These are phyloP conservation scores for Scheffersomyces spartinae DNA, from an alignment of 805 yeast genomes.

Conservation along the genomic window DNA sequence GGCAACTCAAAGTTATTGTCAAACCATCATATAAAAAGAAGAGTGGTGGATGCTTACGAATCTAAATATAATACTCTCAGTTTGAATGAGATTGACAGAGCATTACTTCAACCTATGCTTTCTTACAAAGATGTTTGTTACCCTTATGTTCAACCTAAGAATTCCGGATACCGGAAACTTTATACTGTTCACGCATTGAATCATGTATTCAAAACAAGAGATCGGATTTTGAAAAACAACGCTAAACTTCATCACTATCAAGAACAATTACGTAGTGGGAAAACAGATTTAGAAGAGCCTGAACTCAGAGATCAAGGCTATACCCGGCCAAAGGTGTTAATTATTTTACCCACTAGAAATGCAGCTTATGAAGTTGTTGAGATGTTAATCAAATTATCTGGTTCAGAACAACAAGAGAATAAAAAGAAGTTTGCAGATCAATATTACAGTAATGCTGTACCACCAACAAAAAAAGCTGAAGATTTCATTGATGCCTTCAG, in stretches of 20 bases:
- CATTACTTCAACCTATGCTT: conserved; percentile 52
- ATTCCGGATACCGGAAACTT: conserved; percentile 45
- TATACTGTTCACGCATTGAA: conserved; percentile 67
- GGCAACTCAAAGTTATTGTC: too few species aligned
- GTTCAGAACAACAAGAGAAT: conserved; percentile 70
- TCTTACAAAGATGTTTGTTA: conserved; percentile 61
- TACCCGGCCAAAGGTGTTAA: conserved; percentile 80
- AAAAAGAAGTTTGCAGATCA: conserved; percentile 62
- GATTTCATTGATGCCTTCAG: conserved; percentile 72
- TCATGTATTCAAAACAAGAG: conserved; percentile 81
- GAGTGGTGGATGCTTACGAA: conserved; percentile 13
- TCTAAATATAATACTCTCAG: conserved; percentile 6
- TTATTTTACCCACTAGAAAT: conserved; percentile 76
- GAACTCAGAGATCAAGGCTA: conserved; percentile 90
- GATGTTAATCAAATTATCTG: conserved; percentile 48
- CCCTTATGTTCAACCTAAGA: conserved; percentile 42
- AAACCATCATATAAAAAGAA: too few species aligned
- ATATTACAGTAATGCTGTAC: conserved; percentile 40
- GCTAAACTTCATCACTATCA: conserved; percentile 36
- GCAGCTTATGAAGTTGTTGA: conserved; percentile 60
- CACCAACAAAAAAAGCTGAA: conserved; percentile 55
- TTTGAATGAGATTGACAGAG: conserved; percentile 29
- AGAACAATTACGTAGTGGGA: conserved; percentile 11
- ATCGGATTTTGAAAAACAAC: conserved; percentile 69
- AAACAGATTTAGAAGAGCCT: conserved; percentile 37